Conservation (phyloP, 371 early-diverging fungal genomes). For the Fennellomyces sp. region DNA sequence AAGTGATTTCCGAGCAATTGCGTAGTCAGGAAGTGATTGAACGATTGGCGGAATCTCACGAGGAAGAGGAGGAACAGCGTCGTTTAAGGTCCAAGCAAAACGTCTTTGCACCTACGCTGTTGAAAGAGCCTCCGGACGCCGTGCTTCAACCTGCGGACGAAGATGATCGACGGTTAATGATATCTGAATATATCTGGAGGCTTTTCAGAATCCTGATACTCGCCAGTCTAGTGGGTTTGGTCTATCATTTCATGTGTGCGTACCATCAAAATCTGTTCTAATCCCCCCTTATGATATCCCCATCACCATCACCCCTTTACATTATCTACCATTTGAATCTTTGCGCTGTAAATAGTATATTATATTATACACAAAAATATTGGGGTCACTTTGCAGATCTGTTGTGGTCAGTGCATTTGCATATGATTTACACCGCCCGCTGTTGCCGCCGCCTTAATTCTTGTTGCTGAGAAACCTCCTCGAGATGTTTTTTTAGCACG, state of each 20-base stretch:
- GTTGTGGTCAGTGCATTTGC: too few relatives aligned
- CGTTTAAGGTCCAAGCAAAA: constrained; percentile 7
- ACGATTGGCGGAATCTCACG: constrained; percentile 32
- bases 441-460: too few relatives aligned
- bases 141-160: constrained; percentile 4
- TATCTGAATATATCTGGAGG: constrained; percentile 47
- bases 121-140: constrained; percentile 18
- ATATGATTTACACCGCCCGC: too few relatives aligned
- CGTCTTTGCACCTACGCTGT: constrained; percentile 17
- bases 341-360: too few relatives aligned
- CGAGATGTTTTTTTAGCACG: too few relatives aligned
- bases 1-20: constrained; percentile 45
- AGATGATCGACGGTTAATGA: constrained; percentile 12
- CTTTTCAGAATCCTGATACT: constrained; percentile 40
- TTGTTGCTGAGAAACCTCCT: too few relatives aligned
- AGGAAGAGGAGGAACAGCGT: constrained; percentile 29
- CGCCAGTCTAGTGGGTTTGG: constrained; percentile 41
- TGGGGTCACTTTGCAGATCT: not conserved
- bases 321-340: too few relatives aligned
- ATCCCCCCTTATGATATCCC: too few relatives aligned
- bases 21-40: constrained; percentile 51
- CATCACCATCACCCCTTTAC: too few relatives aligned
- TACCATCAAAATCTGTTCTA: constrained; percentile 15
- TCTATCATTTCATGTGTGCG: constrained; percentile 36
- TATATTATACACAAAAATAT: not conserved